Evolutionary conservation across 2,329 filamentous ascomycete genomes (phyloP), one percentile per base, ranked within the genome.

Genomic region (Aspergillus novofumigatus): DNA sequence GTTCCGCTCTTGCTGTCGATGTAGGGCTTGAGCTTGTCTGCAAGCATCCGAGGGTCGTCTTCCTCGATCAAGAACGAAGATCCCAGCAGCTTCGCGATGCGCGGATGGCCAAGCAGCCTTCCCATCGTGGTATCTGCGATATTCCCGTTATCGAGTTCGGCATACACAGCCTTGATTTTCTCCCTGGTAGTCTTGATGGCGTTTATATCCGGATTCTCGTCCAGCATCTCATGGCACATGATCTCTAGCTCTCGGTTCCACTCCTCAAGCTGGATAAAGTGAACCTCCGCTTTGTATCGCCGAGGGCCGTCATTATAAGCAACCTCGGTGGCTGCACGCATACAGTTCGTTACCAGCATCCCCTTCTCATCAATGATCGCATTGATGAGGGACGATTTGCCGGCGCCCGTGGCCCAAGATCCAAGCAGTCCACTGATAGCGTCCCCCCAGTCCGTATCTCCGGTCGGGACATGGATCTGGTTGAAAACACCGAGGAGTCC

Each of bases 321-420:
- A 1, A 88, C 77, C 62, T 87, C 84, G 0, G 84, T 87, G 0
- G 84, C 87, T 0, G 85, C 84, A 28, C 82, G 73, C 79, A 86
- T 83, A 65, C 83, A 83, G 60, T 82, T 83, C 0, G 81, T 84
- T 0, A 80, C 79, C 0, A 78, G 76, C 17, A 83, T 70, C n/a
- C 80, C 75, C 60, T 87, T 83, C 62, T 87, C 82, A 29, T 86
- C 83, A 0, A 87, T 73, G 35, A 88, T 65, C 0, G 85, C 84
- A 63, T 87, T 88, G 67, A 88, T 86, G 0, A 87, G 73, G 1
- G 81, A 84, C 21, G 79, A 83, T 64, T 88, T 88, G 0, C 85
- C 85, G 1, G 82, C 80, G 0, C 85, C 84, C 0, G 86, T 87
- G n/a, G n/a, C n/a, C n/a, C n/a, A n/a, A 23, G 28, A 48, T 0